Conservation (phyloP, 257 asterid species). For the Primulina eburnea region DNA sequence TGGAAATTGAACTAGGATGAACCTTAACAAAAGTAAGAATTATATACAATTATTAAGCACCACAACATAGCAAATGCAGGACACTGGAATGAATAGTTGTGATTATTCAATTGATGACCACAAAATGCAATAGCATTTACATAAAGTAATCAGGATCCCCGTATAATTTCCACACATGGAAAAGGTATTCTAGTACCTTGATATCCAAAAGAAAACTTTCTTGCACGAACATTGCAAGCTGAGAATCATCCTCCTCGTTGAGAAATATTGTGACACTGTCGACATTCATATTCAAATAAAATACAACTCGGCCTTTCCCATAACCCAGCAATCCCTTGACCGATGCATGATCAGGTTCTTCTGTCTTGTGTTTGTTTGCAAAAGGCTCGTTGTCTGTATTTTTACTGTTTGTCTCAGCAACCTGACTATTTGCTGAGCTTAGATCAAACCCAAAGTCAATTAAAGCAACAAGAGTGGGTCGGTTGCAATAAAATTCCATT, state of each 20-base stretch:
- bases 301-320: conserved; percentile 92
- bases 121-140: conserved; percentile 5
- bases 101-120: conserved; percentile 16
- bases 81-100: conserved; percentile 15
- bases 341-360: conserved; percentile 58
- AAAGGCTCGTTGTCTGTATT: conserved; percentile 40
- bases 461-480: conserved; percentile 96
- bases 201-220: conserved; percentile 86
- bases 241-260: conserved; percentile 93
- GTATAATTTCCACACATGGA: neutral
- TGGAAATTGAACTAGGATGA: conserved; percentile 86
- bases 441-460: conserved; percentile 75
- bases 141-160: conserved; percentile 11
- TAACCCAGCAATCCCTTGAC: conserved; percentile 83
- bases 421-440: conserved; percentile 45
- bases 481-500: conserved; percentile 90
- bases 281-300: conserved; percentile 86
- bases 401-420: conserved; percentile 28
- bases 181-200: conserved; percentile 50
- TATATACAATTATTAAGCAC: conserved; percentile 23
- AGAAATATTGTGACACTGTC: conserved; percentile 86
- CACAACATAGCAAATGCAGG: conserved; percentile 20
- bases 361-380: conserved; percentile 55
- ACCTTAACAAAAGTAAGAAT: conserved; percentile 52
- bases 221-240: conserved; percentile 96